Evolutionary conservation across 2,329 filamentous ascomycete species (phyloP).

Genomic region (Penicillium hesseltinei): DNA sequence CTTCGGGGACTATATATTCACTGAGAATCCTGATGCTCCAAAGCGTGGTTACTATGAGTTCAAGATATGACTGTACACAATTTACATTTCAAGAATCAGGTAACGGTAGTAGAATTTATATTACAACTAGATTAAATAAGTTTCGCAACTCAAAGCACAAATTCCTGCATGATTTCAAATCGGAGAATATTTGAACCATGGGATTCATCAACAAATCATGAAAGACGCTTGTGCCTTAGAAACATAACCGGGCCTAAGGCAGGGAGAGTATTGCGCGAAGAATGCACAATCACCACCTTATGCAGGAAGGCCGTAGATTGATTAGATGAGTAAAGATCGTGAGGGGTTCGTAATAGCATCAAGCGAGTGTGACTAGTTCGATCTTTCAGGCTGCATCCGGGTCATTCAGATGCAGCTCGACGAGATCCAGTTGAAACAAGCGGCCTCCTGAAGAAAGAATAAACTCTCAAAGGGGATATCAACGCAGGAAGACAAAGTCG

Average conservation of each 20-base stretch:
- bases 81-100: not conserved
- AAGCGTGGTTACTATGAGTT: not conserved
- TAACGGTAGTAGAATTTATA: conserved; percentile 19
- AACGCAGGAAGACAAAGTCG: conserved; percentile 10
- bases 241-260: not conserved
- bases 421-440: conserved; percentile 1
- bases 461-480: conserved; percentile 14
- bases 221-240: not conserved
- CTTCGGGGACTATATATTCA: not conserved
- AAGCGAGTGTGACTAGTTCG: conserved; percentile 16
- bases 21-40: not conserved
- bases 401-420: not conserved
- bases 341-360: conserved; percentile 22
- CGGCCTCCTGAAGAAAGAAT: conserved; percentile 6
- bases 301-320: not conserved
- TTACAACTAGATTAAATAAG: conserved; percentile 23
- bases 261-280: not conserved
- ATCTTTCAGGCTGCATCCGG: not conserved
- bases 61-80: not conserved
- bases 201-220: conserved; percentile 16
- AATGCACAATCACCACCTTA: not conserved
- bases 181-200: conserved; percentile 8
- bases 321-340: conserved; percentile 23
- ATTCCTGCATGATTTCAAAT: not conserved
- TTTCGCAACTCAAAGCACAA: not conserved